Evolutionary conservation across 495 filamentous ascomycete species (phyloP), one percentile per base, ranked within the genome.

Genomic region (Friedmanniomyces endolithicus): DNA sequence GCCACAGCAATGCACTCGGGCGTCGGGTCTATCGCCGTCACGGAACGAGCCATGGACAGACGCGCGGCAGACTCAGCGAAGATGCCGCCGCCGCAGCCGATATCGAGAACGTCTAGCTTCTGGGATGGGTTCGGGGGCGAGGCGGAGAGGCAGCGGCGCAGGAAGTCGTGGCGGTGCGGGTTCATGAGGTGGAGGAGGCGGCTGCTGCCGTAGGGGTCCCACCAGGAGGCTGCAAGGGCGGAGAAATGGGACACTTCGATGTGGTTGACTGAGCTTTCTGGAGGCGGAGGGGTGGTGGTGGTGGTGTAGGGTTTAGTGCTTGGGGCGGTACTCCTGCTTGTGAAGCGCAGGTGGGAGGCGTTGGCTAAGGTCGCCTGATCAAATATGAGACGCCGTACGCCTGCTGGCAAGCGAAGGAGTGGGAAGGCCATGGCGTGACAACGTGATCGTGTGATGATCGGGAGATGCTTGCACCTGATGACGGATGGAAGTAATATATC

Each of bases 111-210:
- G 45, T 78, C 71, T 3, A 89, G 68, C 1, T 65, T 48, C 33
- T 49, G n/a, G 34, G 1, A 17, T 9, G 48, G 27, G 20, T 45
- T 31, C 20, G 12, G 46, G 33, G 14, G 35, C 2, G 51, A 33
- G 12, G 20, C 22, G n/a, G 45, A 22, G 12, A 56, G 49, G 27
- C 53, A 48, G 48, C 46, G 34, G 8, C 57, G 49, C 67, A 98
- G 92, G 72, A 97, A 97, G 64, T 88, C 82, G 69, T 96, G 88
- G 31, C 92, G 88, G 40, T 94, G 80, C 11, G 94, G 92, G 74
- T 98, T 97, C 92, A 98, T 97, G 47, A 94, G 82, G 69, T 97
- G 94, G 1, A 98, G 82, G 58, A 95, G 82, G 14, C 90, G 81
- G 0, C 88, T 96, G 19, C 88, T 81, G 50, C 92, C 92, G 70